Evolutionary conservation across 306 rosid species (phyloP).

Genomic region (Rubus idaeus): DNA sequence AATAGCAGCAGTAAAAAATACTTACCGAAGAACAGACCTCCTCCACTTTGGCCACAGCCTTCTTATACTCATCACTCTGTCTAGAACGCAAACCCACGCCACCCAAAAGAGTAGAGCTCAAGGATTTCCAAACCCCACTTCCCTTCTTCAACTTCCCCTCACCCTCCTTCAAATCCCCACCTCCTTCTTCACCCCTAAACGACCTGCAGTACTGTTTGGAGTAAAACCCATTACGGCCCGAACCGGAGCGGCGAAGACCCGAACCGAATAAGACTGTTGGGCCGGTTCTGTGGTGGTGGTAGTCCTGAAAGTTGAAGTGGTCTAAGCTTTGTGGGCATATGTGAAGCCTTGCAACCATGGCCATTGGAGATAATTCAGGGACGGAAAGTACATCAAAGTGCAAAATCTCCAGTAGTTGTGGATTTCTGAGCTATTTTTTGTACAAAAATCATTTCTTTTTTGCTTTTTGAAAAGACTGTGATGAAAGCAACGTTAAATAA

Average conservation of each 20-base stretch:
- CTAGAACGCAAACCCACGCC: conserved; percentile 44
- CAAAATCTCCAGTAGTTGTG: background rate
- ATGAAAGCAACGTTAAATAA: background rate
- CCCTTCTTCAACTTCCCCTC: conserved; percentile 36
- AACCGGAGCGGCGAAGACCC: conserved; percentile 34
- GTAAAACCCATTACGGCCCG: conserved; percentile 39
- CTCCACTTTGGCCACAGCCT: conserved; percentile 68
- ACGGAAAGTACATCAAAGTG: conserved; percentile 1
- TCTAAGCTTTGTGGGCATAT: conserved; percentile 52
- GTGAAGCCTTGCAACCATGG: conserved; percentile 52
- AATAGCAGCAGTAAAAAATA: conserved; percentile 1
- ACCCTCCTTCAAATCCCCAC: conserved; percentile 37
- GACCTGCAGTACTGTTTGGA: conserved; percentile 66
- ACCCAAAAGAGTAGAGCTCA: conserved; percentile 47
- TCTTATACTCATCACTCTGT: conserved; percentile 55
- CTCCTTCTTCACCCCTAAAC: conserved; percentile 40
- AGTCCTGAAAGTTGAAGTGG: conserved; percentile 27
- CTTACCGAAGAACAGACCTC: conserved; percentile 65
- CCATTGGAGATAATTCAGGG: conserved; percentile 32
- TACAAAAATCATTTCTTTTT: background rate
- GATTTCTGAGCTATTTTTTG: background rate
- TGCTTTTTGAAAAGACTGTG: background rate
- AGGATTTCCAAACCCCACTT: conserved; percentile 66
- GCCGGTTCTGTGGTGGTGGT: conserved; percentile 28
- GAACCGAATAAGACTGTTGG: conserved; percentile 28